Evolutionary conservation across 805 yeast species (phyloP), one percentile per base, ranked within the genome.

Genomic region (Tanozyma kutaoensis): DNA sequence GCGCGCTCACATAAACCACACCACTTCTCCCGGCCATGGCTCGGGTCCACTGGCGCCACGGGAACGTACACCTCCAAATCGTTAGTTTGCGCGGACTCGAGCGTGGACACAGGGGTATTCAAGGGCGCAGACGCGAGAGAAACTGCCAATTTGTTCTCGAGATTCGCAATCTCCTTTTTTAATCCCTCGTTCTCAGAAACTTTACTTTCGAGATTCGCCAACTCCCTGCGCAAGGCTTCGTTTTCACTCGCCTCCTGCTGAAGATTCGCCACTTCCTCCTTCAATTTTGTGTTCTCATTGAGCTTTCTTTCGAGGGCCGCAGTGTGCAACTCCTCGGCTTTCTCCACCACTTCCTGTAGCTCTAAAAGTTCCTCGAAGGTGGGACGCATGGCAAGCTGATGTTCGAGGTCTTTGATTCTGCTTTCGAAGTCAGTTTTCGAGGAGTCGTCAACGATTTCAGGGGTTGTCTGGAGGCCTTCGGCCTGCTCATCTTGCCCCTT

Each of bases 1-100:
- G 71, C 74, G 29, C 82, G 59, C 48, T 88, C 97, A 54, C 98
- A 88, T 28, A 84, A 58, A 0, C 93, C 95, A 55, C 98, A 88
- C 94, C 95, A 88, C 35, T 70, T 63, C 15, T 56, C 56, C 24
- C 86, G 63, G 2, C 95, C 95, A 2, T 71, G 72, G 1, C 85
- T 62, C 1, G 86, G 78, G 45, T 82, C 91, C 10, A 51, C 43
- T 13, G 51, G 48, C 1, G 39, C 45, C 4, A 56, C 53, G 0
- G 82, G 78, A 22, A 52, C 47, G 31, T 67, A 71, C 1, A 73
- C 58, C 17, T 68, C 70, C 16, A 68, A 47, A 2, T 45, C 4
- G 6, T 5, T 22, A 14, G n/a, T 5, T 6, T 17, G 9, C 9
- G 9, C 19, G 7, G 19, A 9, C 9, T 17, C 8, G 8, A 9